Percentiles rank a stretch among this genome's conserved stretches.
Evolutionary conservation across 75 land plant genomes (phyloP).

Genomic region (Gnetum montanum): DNA sequence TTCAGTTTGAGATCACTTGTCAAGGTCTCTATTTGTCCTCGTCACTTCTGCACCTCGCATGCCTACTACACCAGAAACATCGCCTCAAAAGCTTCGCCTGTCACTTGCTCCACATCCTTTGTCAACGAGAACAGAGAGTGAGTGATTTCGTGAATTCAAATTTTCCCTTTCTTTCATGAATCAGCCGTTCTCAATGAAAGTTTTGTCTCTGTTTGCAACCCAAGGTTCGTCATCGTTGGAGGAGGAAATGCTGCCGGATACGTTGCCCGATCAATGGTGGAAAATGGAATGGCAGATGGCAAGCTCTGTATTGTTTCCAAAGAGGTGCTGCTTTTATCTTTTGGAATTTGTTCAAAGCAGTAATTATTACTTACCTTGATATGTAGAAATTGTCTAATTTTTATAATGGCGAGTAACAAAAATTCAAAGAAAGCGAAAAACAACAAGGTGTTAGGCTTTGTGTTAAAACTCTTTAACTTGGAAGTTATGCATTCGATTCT

Average conservation of each 20-base stretch:
- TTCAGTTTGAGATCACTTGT: neutral
- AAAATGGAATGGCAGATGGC: conserved; percentile 75
- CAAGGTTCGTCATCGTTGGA: conserved; percentile 77
- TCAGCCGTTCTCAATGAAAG: neutral
- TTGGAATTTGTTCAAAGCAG: neutral
- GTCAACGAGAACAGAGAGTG: conserved; percentile 3
- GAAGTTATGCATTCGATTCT: too few species aligned
- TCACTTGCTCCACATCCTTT: neutral
- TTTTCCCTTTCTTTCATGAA: neutral
- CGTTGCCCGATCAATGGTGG: conserved; percentile 73
- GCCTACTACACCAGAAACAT: neutral
- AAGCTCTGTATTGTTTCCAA: conserved; percentile 81
- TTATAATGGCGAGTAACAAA: too few species aligned
- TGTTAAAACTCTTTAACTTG: too few species aligned
- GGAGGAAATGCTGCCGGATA: conserved; percentile 95
- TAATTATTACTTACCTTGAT: neutral
- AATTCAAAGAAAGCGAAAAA: too few species aligned
- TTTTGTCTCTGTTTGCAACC: neutral
- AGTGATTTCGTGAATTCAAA: neutral
- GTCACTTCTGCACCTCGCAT: neutral
- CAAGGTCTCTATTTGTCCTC: too few species aligned
- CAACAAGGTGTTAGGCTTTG: too few species aligned
- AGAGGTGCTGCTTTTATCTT: conserved; percentile 40
- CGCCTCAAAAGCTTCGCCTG: neutral
- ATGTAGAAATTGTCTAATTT: neutral